Percentiles rank a stretch among this genome's conserved stretches.
Evolutionary conservation across 192 early-diverging fungal species (phyloP).

Genomic region (Rhizoclosmatium globosum): DNA sequence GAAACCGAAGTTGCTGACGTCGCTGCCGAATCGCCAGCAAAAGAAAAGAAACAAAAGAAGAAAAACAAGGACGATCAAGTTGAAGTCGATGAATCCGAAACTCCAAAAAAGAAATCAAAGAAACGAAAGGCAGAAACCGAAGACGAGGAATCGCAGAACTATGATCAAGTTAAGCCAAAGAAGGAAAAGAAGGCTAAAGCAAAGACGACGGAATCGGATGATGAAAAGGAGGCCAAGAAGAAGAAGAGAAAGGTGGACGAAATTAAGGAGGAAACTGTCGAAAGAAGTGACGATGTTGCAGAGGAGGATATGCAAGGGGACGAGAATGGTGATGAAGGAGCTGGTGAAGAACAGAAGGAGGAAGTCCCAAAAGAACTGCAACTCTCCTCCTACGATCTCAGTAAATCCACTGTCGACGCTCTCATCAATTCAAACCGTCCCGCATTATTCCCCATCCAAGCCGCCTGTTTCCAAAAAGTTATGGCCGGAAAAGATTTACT

Average conservation of each 20-base stretch:
- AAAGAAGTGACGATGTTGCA: conserved; percentile 43
- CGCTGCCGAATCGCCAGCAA: conserved; percentile 39
- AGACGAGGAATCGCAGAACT: not conserved
- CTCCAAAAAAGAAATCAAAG: not conserved
- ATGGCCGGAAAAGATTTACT: conserved; percentile 79
- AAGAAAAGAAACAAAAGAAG: conserved; percentile 59
- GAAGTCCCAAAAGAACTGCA: conserved; percentile 46
- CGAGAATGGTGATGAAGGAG: conserved; percentile 30
- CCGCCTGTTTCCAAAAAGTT: conserved; percentile 79
- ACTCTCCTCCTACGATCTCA: conserved; percentile 42
- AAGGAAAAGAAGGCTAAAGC: conserved; percentile 23
- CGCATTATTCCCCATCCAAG: conserved; percentile 94
- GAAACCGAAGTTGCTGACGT: conserved; percentile 33
- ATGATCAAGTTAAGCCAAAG: not conserved
- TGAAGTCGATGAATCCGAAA: conserved; percentile 3
- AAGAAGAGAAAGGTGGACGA: conserved; percentile 9
- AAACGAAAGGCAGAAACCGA: conserved; percentile 34
- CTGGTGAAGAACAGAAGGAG: conserved; percentile 3
- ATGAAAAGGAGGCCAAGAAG: not conserved
- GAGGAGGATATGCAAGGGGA: conserved; percentile 14
- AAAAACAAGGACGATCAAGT: conserved; percentile 53
- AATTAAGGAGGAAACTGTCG: conserved; percentile 28
- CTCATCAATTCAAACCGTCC: conserved; percentile 79
- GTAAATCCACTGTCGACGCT: conserved; percentile 69
- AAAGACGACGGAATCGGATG: conserved; percentile 15